Conservation (phyloP, 2,329 filamentous ascomycete genomes). For the Talaromyces sp. region DNA sequence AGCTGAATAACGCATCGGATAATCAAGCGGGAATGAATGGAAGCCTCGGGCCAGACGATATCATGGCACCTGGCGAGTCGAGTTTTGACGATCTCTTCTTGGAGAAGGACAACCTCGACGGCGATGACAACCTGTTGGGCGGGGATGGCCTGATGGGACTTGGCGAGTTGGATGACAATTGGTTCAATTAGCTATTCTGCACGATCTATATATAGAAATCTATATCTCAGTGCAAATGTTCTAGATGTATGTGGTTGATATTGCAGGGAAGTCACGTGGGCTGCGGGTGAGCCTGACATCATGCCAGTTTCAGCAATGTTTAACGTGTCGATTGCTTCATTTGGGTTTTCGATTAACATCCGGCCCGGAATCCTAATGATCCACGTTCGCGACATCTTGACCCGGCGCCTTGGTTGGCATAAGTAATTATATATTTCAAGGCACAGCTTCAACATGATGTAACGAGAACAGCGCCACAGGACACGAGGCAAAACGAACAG, state of each 20-base stretch:
- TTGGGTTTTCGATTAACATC: background rate
- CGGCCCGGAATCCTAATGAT: background rate
- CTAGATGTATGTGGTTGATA: background rate
- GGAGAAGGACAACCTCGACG: constrained; percentile 32
- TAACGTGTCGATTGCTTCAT: background rate
- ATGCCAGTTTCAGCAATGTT: background rate
- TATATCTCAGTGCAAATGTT: background rate
- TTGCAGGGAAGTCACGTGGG: background rate
- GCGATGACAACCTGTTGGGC: constrained; percentile 29
- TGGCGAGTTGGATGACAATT: constrained; percentile 28
- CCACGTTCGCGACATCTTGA: background rate
- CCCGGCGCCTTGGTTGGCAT: background rate
- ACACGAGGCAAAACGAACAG: background rate
- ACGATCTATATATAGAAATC: background rate
- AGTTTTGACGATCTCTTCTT: constrained; percentile 42
- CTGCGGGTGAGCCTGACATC: background rate
- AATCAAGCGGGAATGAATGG: constrained; percentile 13
- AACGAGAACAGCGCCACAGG: background rate
- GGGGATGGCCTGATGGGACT: constrained; percentile 33
- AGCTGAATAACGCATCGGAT: constrained; percentile 13
- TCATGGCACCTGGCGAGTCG: constrained; percentile 36
- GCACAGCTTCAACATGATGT: background rate
- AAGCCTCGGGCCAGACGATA: constrained; percentile 24
- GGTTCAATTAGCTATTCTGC: constrained; percentile 4
- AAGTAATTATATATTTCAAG: background rate